These are phyloP conservation scores for Yamadazyma spencermartinsiae DNA, from an alignment of 1,139 yeast species.

Conservation along the genomic window DNA sequence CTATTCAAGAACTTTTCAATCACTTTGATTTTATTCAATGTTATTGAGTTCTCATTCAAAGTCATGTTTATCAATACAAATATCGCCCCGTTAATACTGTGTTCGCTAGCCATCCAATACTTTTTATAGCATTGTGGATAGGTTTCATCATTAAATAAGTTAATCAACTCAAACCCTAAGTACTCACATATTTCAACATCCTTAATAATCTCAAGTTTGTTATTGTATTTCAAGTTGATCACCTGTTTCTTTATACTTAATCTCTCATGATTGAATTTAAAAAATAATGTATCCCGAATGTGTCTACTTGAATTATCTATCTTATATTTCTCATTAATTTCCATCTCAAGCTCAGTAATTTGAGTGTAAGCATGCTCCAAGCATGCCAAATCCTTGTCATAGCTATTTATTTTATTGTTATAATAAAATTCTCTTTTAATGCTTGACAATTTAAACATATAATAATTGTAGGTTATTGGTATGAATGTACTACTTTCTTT, in stretches of 20 bases:
- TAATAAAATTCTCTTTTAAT: conserved; percentile 12
- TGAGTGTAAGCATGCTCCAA: conserved; percentile 8
- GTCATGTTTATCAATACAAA: conserved; percentile 15
- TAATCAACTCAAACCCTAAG: conserved; percentile 7
- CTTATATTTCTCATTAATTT: not conserved
- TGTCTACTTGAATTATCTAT: not conserved
- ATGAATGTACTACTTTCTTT: conserved; percentile 11
- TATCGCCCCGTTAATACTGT: conserved; percentile 13
- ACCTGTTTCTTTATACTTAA: conserved; percentile 8
- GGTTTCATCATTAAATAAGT: conserved; percentile 9
- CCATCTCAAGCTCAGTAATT: conserved; percentile 2
- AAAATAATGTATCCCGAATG: conserved; percentile 1
- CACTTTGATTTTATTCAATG: conserved; percentile 3
- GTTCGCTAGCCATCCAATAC: conserved; percentile 16
- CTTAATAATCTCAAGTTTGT: conserved; percentile 3
- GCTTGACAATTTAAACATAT: conserved; percentile 12
- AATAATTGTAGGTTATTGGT: conserved; percentile 15
- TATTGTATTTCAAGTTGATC: conserved; percentile 6
- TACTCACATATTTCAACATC: conserved; percentile 10
- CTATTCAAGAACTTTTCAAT: conserved; percentile 7
- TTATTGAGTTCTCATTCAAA: conserved; percentile 5
- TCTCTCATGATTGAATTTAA: conserved; percentile 10
- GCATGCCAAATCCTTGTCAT: not conserved
- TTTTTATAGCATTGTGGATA: conserved; percentile 14
- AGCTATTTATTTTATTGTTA: not conserved